A percentile compares a stretch with the other conserved stretches of the same genome.
Conservation (phyloP, 176 grass and related monocot genomes). For the Calamus simplicifolius region DNA sequence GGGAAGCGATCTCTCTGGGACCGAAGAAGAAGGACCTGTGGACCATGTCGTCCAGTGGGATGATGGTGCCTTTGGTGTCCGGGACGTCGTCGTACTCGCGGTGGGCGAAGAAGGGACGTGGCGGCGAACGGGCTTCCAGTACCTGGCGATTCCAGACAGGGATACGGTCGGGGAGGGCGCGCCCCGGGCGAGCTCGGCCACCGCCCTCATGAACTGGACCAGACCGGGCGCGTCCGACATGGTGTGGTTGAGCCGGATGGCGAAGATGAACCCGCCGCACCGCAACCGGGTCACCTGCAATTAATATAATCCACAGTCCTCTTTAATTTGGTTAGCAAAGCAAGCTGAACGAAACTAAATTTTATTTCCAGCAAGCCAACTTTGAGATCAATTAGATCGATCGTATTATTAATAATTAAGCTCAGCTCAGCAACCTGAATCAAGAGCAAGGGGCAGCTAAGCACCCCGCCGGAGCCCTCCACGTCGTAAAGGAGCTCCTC, state of each 20-base stretch:
- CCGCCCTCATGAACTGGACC: slow-evolving; percentile 18
- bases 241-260: slow-evolving; percentile 9
- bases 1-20: slow-evolving; percentile 20
- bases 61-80: slow-evolving; percentile 63
- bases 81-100: slow-evolving; percentile 68
- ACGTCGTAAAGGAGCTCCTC: too few species aligned
- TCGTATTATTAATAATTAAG: too few species aligned
- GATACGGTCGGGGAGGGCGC: slow-evolving; percentile 18
- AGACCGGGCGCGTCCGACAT: slow-evolving; percentile 15
- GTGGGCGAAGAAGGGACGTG: slow-evolving; percentile 35
- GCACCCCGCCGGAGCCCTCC: too few species aligned
- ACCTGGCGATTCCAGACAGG: slow-evolving; percentile 47
- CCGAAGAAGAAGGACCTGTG: slow-evolving; percentile 84
- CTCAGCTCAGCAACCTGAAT: too few species aligned
- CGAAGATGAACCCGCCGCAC: slow-evolving; percentile 16
- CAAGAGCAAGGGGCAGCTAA: too few species aligned
- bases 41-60: slow-evolving; percentile 68
- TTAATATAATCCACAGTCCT: too few species aligned
- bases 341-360: too few species aligned
- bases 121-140: slow-evolving; percentile 43
- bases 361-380: too few species aligned
- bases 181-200: slow-evolving; percentile 42
- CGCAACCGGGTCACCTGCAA: slow-evolving; percentile 16
- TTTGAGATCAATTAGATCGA: too few species aligned
- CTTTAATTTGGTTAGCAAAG: too few species aligned